Percentiles rank a stretch among this genome's conserved stretches.
These are phyloP conservation scores for Suhomyces anneliseae DNA, from an alignment of 1,139 yeast species.

Conservation along the genomic window DNA sequence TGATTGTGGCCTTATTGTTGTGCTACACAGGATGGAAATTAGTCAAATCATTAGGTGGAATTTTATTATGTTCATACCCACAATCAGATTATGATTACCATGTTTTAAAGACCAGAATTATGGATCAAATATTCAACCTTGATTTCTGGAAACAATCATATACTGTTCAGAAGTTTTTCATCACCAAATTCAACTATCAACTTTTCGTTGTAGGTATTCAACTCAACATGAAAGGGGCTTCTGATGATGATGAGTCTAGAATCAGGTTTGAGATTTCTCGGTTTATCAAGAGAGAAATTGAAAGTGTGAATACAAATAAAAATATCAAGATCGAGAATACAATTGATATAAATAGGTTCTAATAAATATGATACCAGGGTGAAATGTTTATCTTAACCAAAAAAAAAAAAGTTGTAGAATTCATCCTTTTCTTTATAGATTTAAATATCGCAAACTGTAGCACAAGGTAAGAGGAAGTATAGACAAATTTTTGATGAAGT, in stretches of 20 bases:
- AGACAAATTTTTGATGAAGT: neutral
- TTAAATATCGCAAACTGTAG: too few species aligned
- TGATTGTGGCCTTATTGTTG: conserved; percentile 49
- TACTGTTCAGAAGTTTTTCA: conserved; percentile 47
- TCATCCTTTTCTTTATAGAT: neutral
- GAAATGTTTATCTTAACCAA: neutral
- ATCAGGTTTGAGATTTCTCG: conserved; percentile 55
- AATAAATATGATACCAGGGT: neutral
- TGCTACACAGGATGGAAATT: conserved; percentile 56
- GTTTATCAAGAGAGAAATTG: conserved; percentile 39
- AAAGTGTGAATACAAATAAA: conserved; percentile 21
- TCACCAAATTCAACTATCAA: conserved; percentile 63
- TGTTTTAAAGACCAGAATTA: conserved; percentile 34
- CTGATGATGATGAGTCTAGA: conserved; percentile 64
- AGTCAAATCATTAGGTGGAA: conserved; percentile 51
- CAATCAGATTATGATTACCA: conserved; percentile 41
- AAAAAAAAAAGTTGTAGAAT: neutral
- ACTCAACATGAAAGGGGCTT: conserved; percentile 63
- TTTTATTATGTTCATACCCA: conserved; percentile 56
- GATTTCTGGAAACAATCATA: conserved; percentile 54
- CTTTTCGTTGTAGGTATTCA: conserved; percentile 57
- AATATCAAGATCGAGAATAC: conserved; percentile 55
- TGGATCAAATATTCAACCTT: conserved; percentile 39
- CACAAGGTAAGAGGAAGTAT: neutral
- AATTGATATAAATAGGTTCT: conserved; percentile 54